phyloP scores from a whole-genome alignment of 345 rosid genomes.

The Rhodamnia rubescens region DNA sequence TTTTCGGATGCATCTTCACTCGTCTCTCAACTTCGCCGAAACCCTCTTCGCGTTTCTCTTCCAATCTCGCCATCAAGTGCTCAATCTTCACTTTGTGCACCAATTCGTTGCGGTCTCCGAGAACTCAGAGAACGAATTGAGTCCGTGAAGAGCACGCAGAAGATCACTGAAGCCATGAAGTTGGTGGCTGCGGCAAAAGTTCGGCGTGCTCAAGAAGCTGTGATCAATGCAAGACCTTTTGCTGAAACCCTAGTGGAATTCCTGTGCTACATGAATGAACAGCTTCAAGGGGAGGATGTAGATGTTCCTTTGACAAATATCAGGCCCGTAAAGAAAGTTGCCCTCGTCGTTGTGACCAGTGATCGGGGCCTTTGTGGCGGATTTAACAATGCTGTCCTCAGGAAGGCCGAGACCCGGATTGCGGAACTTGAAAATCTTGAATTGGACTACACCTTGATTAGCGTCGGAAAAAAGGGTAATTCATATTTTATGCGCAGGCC shows the following conservation, averaged over 20 bases:
- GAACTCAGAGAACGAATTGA: conserved; percentile 50
- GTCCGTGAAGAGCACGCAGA: conserved; percentile 51
- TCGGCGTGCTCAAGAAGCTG: conserved; percentile 85
- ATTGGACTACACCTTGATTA: conserved; percentile 48
- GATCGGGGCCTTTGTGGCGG: conserved; percentile 85
- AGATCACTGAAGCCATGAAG: conserved; percentile 81
- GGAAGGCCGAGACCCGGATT: conserved; percentile 43
- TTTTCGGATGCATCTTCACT: not conserved
- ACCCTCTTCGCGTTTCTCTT: conserved; percentile 13
- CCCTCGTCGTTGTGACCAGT: conserved; percentile 52
- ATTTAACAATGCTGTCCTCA: conserved; percentile 59
- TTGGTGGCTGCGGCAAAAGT: conserved; percentile 76
- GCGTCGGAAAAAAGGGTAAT: conserved; percentile 83
- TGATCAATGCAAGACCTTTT: conserved; percentile 66
- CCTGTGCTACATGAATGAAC: conserved; percentile 37
- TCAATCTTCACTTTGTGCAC: not conserved
- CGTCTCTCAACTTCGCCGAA: conserved; percentile 10
- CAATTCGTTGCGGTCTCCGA: conserved; percentile 43
- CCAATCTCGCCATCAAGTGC: not conserved
- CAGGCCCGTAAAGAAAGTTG: conserved; percentile 73
- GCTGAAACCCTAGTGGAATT: conserved; percentile 44
- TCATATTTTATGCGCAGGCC: conserved; percentile 52
- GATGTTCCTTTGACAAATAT: conserved; percentile 57
- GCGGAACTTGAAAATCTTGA: conserved; percentile 49
- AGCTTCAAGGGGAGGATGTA: conserved; percentile 45